These are phyloP conservation scores for Talaromyces thailandensis DNA, from an alignment of 495 filamentous ascomycete genomes.

Conservation along the genomic window DNA sequence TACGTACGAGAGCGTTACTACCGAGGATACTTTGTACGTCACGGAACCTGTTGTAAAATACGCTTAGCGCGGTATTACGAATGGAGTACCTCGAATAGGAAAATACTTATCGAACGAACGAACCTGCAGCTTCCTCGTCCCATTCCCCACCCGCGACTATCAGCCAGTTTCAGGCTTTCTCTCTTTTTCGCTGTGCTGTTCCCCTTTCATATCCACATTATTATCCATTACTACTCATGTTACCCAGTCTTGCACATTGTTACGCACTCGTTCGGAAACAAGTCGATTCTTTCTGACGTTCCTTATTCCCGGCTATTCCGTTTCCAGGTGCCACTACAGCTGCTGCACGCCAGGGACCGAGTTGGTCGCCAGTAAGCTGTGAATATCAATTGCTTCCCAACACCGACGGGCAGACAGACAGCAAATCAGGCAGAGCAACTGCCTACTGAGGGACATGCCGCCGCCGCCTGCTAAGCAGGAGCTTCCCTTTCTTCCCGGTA, in stretches of 20 bases:
- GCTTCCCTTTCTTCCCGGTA: neutral
- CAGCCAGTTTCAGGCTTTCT: neutral
- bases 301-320: neutral
- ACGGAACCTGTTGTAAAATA: neutral
- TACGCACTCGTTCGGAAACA: neutral
- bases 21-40: neutral
- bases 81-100: slow-evolving; percentile 2
- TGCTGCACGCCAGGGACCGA: slow-evolving; percentile 2
- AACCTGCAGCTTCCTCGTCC: neutral
- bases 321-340: slow-evolving; percentile 3
- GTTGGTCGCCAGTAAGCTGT: neutral
- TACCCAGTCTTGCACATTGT: neutral
- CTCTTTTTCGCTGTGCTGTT: neutral
- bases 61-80: neutral
- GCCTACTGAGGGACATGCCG: slow-evolving; percentile 3
- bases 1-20: neutral
- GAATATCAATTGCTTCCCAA: neutral
- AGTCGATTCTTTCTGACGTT: neutral
- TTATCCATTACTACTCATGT: neutral
- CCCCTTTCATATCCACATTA: neutral
- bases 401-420: neutral
- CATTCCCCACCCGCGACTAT: neutral
- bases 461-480: neutral
- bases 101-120: slow-evolving; percentile 3
- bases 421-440: neutral